phyloP scores from a whole-genome alignment of 2,329 filamentous ascomycete species.

The Podosphaera fusca region DNA sequence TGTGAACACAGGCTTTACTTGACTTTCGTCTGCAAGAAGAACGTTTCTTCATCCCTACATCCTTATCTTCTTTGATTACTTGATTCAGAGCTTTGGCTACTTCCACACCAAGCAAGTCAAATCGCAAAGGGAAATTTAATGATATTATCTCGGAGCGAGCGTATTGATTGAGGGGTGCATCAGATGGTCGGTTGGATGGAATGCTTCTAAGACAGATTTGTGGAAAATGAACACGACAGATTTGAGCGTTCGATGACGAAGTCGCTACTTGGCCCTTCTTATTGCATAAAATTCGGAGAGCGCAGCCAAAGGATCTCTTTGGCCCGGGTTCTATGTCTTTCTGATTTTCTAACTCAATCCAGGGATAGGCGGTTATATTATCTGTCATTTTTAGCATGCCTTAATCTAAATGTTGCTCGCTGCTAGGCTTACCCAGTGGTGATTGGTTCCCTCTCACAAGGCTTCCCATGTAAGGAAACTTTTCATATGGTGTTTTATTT shows the following conservation, averaged over 20 bases:
- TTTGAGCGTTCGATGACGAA: constrained; percentile 16
- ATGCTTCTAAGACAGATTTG: constrained; percentile 19
- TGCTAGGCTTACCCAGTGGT: constrained; percentile 49
- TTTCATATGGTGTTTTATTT: constrained; percentile 33
- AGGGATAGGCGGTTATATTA: not conserved
- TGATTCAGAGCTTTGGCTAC: constrained; percentile 59
- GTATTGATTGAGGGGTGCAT: constrained; percentile 36
- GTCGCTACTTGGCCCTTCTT: constrained; percentile 8
- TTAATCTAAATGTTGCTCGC: not conserved
- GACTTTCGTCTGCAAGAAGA: constrained; percentile 2
- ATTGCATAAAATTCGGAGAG: constrained; percentile 59
- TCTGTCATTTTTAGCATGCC: not conserved
- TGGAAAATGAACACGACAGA: constrained; percentile 15
- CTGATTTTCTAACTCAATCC: not conserved
- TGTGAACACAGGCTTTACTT: not conserved
- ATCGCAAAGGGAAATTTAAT: constrained; percentile 33
- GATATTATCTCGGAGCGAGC: constrained; percentile 22
- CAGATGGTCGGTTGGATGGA: constrained; percentile 34
- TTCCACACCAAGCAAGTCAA: constrained; percentile 63
- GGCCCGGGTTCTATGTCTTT: constrained; percentile 37
- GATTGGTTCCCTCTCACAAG: constrained; percentile 71
- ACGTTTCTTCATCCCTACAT: constrained; percentile 14
- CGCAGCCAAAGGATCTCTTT: constrained; percentile 66
- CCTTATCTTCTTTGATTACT: constrained; percentile 42
- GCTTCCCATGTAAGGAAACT: constrained; percentile 52